Percentiles rank a stretch among this genome's conserved stretches.
These are phyloP conservation scores for Elsinoe ampelina DNA, from an alignment of 2,329 filamentous ascomycete species.

Conservation along the genomic window DNA sequence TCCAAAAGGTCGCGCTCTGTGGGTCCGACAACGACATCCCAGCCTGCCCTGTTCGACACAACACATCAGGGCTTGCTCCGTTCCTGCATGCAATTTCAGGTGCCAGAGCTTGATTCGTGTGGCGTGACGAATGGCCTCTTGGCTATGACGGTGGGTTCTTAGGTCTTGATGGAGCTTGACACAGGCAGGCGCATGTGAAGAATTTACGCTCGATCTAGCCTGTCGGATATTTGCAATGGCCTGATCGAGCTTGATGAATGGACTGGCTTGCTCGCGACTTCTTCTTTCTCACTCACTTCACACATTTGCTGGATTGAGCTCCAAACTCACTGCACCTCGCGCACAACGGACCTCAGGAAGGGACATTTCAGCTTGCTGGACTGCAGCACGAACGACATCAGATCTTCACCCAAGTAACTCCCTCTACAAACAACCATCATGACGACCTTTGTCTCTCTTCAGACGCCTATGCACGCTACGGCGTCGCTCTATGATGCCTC, in stretches of 20 bases:
- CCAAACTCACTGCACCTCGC: not conserved
- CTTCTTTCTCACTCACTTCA: not conserved
- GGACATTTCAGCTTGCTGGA: not conserved
- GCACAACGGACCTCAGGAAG: no score
- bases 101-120: not conserved
- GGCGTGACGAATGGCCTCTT: conserved; percentile 8
- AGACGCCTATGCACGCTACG: conserved; percentile 28
- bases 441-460: conserved; percentile 32
- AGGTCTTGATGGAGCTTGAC: not conserved
- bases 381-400: not conserved
- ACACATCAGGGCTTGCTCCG: not conserved
- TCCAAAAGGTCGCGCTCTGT: not conserved
- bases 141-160: conserved; percentile 7
- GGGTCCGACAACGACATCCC: not conserved
- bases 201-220: not conserved
- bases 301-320: not conserved
- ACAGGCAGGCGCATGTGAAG: not conserved
- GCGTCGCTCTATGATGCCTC: conserved; percentile 28
- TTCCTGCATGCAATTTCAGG: not conserved
- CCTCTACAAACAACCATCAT: conserved; percentile 2
- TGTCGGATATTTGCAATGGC: not conserved
- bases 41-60: not conserved
- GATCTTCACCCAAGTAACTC: not conserved
- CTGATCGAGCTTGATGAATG: not conserved
- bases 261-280: not conserved